Percentiles rank a stretch among this genome's conserved stretches.
Evolutionary conservation across 2,329 filamentous ascomycete species (phyloP).

Genomic region (Pseudogymnoascus sp.): DNA sequence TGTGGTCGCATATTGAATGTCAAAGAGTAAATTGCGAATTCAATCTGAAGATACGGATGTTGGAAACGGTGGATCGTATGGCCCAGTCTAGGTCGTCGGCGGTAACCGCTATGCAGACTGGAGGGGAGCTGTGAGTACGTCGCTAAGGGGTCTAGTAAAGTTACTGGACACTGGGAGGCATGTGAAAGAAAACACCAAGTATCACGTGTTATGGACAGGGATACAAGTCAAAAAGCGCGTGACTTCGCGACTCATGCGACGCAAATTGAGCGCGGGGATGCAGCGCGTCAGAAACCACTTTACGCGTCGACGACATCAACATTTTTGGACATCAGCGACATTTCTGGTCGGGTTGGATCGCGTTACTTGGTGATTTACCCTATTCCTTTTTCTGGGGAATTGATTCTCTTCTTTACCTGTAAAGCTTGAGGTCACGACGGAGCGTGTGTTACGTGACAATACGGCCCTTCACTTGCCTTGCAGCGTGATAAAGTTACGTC

Average conservation of each 20-base stretch:
- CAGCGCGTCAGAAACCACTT: conserved; percentile 5
- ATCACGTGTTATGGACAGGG: not conserved
- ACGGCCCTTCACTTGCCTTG: not conserved
- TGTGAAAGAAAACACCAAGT: not conserved
- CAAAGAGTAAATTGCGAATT: conserved; percentile 2
- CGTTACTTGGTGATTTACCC: not conserved
- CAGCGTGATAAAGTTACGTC: not conserved
- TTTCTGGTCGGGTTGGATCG: not conserved
- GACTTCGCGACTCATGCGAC: not conserved
- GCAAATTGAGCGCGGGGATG: conserved; percentile 1
- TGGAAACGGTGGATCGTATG: no score
- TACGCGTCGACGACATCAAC: conserved; percentile 1
- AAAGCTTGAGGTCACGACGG: not conserved
- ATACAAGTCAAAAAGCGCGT: conserved; percentile 3
- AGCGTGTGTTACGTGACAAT: not conserved
- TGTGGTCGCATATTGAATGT: conserved; percentile 13
- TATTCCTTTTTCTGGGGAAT: not conserved
- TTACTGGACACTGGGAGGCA: not conserved
- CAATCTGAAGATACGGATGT: not conserved
- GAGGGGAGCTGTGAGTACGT: no score
- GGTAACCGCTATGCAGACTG: no score
- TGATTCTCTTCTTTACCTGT: not conserved
- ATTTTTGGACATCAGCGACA: not conserved
- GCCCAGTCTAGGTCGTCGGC: no score
- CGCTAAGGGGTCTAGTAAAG: no score